A percentile compares a stretch with the other conserved stretches of the same genome.
Evolutionary conservation across 768 basidiomycete genomes (phyloP).

Genomic region (Zangia roseola): DNA sequence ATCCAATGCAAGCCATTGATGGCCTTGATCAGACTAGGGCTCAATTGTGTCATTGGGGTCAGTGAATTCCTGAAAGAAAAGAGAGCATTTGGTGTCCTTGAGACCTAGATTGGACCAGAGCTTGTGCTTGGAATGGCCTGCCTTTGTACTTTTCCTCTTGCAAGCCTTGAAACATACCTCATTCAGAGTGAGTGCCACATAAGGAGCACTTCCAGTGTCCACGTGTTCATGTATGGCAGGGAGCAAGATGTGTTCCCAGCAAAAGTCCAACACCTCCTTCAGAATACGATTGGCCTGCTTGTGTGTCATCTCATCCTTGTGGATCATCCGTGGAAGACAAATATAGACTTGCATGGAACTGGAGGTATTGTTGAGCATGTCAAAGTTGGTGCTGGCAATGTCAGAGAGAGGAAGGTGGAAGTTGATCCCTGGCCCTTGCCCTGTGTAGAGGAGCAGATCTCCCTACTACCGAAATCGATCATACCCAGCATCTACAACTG

Average conservation of each 20-base stretch:
- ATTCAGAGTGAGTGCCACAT: slow-evolving; percentile 3
- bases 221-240: slow-evolving; percentile 1
- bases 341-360: slow-evolving; percentile 4
- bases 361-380: not conserved
- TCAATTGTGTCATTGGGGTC: slow-evolving; percentile 2
- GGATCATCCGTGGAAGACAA: slow-evolving; percentile 16
- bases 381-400: slow-evolving; percentile 4
- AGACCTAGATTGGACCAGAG: no score
- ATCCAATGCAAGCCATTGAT: slow-evolving; percentile 3
- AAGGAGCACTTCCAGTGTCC: not conserved
- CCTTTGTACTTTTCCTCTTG: not conserved
- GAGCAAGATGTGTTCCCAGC: slow-evolving; percentile 8
- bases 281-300: not conserved
- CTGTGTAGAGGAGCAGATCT: no score
- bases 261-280: slow-evolving; percentile 7
- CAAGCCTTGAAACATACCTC: slow-evolving; percentile 7
- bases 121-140: slow-evolving; percentile 3
- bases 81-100: not conserved
- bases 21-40: slow-evolving; percentile 9
- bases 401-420: not conserved
- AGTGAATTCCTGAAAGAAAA: slow-evolving; percentile 1
- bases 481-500: no score
- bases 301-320: not conserved
- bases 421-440: no score
- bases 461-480: no score